Base-by-base conservation (phyloP, 2,329 filamentous ascomycete genomes). In the Nothopassalora personata region DNA sequence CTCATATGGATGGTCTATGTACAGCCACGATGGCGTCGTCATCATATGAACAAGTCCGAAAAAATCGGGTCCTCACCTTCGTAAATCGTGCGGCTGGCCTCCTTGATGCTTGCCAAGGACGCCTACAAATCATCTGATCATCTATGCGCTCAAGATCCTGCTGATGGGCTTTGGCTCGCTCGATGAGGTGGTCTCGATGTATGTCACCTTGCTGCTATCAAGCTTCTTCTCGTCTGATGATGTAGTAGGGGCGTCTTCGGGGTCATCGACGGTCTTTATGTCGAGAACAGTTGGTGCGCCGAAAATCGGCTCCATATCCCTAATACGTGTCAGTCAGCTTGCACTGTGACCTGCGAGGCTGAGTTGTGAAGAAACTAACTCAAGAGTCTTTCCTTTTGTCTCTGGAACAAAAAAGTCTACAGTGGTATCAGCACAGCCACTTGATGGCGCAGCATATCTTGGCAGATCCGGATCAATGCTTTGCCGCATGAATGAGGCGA, bases 391-490 rank as follows among this genome's bases (percentile, higher is more conserved):
- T 31, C 86, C 86, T 77, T 89, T 89, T 9, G 87, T 90, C 73
- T 90, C 86, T 0, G 87, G 87, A 11, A 88, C 80, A 61, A 85
- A 81, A 75, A 87, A 84, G 77, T 79, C 87, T 53, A 85, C 82
- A 34, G 13, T 49, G 4, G n/a, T 23, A 34, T 34, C 11, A 34
- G 31, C 31, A 34, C 31, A 34, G 31, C 31, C 31, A 34, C 31
- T 30, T 11, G 13, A 34, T 30, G 27, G 54, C 10, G 48, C n/a
- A 39, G 36, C 6, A 6, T 15, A 18, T 13, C 27, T 9, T 36
- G 33, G 52, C 39, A 46, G 46, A 39, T 19, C 48, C 23, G 33
- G 27, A 51, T 23, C 23, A 23, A 23, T 23, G 23, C 23, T 23
- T 23, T 23, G 23, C 23, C 23, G 23, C 2, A 23, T 23, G 23